Base-by-base conservation (phyloP, 2,329 filamentous ascomycete genomes). In the Blastomyces gilchristii region DNA sequence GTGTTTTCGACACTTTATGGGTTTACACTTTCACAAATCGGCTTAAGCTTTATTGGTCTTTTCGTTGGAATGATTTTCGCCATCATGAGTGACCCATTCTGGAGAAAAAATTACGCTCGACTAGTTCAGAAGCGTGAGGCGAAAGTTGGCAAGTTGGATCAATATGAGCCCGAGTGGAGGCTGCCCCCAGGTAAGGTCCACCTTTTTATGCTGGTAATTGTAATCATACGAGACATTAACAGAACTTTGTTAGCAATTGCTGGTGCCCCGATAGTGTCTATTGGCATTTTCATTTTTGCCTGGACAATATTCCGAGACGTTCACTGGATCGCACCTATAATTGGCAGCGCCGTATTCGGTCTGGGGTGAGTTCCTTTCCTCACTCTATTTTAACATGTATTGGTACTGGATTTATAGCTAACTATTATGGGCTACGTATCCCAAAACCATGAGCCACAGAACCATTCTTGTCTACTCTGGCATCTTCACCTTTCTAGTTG, bases 401-500 rank as follows among this genome's bases (percentile, higher is more conserved):
- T 45, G 11, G 39, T 25, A 16, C 12, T 25, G 14, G 16, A 59
- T 22, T 34, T 34, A 34, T 31, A 4, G 14, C 56, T 43, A 14
- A 49, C 58, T 39, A 14, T 43, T 28, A 49, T 22, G 16, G 25
- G 16, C 14, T 39, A 56, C 8, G 16, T 14, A 39, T 63, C 62
- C 64, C 60, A 49, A 34, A 28, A 47, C 62, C 34, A 28, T 12
- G 22, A 58, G 41, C 67, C 66, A 71, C 70, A 90, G 89, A 61
- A 87, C 85, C 62, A 83, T 96, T 65, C 83, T 95, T 63, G 85
- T 88, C 39, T 97, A 90, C 75, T 87, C 85, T 63, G 90, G 91
- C 61, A 85, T 95, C 67, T 96, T 96, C 75, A 95, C 91, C 14
- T 96, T 95, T 77, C 79, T 95, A 67, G 90, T 93, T 12, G 84